These are phyloP conservation scores for Fusarium sulawesiense DNA, from an alignment of 2,329 filamentous ascomycete genomes.

Conservation along the genomic window DNA sequence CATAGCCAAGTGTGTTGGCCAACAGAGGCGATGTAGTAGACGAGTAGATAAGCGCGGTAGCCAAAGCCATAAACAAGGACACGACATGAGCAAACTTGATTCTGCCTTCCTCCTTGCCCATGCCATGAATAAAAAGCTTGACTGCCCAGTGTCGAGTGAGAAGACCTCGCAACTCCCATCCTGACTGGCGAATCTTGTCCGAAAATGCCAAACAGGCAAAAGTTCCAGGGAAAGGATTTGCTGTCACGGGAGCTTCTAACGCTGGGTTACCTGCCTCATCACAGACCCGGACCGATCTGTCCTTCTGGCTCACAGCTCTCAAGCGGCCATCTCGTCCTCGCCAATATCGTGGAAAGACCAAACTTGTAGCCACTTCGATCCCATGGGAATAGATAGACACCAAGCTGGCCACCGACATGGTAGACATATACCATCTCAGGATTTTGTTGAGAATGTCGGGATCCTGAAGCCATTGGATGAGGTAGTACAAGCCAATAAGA, in stretches of 20 bases:
- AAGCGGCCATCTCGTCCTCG: constrained; percentile 56
- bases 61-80: constrained; percentile 65
- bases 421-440: constrained; percentile 84
- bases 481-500: constrained; percentile 82
- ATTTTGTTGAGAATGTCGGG: constrained; percentile 84
- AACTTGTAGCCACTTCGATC: constrained; percentile 70
- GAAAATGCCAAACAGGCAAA: constrained; percentile 51
- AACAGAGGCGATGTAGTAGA: constrained; percentile 69
- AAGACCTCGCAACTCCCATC: constrained; percentile 64
- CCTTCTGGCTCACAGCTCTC: constrained; percentile 58
- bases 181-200: constrained; percentile 36
- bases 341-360: constrained; percentile 82
- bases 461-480: constrained; percentile 90
- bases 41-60: constrained; percentile 72
- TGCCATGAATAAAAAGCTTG: constrained; percentile 63
- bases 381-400: constrained; percentile 78
- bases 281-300: constrained; percentile 53
- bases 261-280: constrained; percentile 50
- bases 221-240: constrained; percentile 48
- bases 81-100: constrained; percentile 69
- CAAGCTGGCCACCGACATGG: constrained; percentile 82
- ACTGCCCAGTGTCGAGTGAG: constrained; percentile 64
- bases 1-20: constrained; percentile 88
- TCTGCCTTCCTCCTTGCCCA: constrained; percentile 59
- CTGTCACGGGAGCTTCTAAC: constrained; percentile 38